These are phyloP conservation scores for Thamnidium elegans DNA, from an alignment of 192 early-diverging fungal species.

Conservation along the genomic window DNA sequence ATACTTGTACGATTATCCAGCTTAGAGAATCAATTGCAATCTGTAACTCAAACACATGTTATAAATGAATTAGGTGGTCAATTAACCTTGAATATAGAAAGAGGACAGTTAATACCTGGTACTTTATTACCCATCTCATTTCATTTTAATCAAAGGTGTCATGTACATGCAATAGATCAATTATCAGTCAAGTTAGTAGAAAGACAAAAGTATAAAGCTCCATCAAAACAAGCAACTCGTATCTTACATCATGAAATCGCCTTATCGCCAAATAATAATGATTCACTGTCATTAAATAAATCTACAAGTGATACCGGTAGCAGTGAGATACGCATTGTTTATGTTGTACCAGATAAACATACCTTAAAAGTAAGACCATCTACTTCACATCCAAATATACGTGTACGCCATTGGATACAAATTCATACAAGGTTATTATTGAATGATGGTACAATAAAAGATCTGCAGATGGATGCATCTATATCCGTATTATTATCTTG, in stretches of 20 bases:
- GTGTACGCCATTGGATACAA: constrained; percentile 34
- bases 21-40: constrained; percentile 13
- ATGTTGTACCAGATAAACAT: constrained; percentile 24
- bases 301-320: neutral
- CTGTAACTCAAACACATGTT: constrained; percentile 12
- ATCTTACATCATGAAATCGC: constrained; percentile 33
- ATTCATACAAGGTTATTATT: constrained; percentile 14
- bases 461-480: constrained; percentile 20
- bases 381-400: constrained; percentile 24
- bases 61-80: neutral
- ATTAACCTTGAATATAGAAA: constrained; percentile 19
- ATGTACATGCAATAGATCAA: constrained; percentile 7
- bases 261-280: constrained; percentile 4
- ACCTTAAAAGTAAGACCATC: constrained; percentile 24
- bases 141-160: constrained; percentile 1
- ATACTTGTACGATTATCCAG: constrained; percentile 18
- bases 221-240: constrained; percentile 25
- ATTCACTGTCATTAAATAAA: neutral
- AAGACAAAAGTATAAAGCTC: constrained; percentile 27
- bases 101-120: constrained; percentile 22
- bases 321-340: constrained; percentile 15
- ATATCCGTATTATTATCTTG: constrained; percentile 6
- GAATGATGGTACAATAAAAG: constrained; percentile 17
- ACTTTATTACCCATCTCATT: constrained; percentile 20
- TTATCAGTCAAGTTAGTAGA: constrained; percentile 27